Evolutionary conservation across 768 basidiomycete genomes (phyloP).

Genomic region (Vararia minispora): DNA sequence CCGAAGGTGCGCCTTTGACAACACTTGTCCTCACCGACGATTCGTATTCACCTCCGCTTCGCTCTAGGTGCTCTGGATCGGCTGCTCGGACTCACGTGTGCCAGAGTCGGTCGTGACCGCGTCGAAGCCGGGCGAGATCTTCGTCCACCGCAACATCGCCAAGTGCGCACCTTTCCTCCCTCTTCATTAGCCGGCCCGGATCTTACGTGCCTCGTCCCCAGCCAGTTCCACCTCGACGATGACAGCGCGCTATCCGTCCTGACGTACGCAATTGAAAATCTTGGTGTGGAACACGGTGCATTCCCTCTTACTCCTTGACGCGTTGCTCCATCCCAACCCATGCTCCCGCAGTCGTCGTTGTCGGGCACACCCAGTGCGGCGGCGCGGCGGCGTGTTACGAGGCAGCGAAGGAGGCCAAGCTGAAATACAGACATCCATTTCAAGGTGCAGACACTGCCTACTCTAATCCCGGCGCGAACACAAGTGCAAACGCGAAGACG

Average conservation of each 20-base stretch:
- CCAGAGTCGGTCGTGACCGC: conserved; percentile 67
- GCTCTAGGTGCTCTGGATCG: conserved; percentile 73
- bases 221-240: too few relatives aligned
- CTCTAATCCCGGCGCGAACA: too few relatives aligned
- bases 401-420: conserved; percentile 27
- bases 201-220: too few relatives aligned
- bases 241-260: conserved; percentile 63
- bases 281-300: conserved; percentile 72
- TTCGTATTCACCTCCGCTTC: too few relatives aligned
- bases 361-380: conserved; percentile 78
- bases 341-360: conserved; percentile 52
- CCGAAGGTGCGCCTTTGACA: too few relatives aligned
- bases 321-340: conserved; percentile 9
- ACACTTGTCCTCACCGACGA: too few relatives aligned
- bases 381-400: conserved; percentile 51
- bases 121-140: conserved; percentile 67
- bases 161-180: conserved; percentile 59
- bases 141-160: conserved; percentile 80
- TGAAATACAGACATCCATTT: too few relatives aligned
- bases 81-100: conserved; percentile 78
- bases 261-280: conserved; percentile 55
- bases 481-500: conserved; percentile 20
- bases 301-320: conserved; percentile 22
- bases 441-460: too few relatives aligned
- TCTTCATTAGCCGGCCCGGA: too few relatives aligned